Base-by-base conservation (phyloP, 306 rosid species). In the Sphenostylis stenocarpa region DNA sequence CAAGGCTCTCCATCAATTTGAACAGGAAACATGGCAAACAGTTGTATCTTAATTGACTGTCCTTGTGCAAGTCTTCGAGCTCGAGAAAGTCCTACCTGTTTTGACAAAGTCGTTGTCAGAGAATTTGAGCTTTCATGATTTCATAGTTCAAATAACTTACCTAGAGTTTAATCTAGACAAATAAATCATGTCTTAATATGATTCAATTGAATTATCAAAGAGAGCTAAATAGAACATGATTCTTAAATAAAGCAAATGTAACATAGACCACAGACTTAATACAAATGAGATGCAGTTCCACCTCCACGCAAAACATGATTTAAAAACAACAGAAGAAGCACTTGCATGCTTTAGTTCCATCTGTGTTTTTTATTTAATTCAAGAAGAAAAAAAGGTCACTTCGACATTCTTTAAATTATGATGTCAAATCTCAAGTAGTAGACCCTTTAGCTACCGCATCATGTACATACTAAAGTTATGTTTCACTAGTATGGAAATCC, bases 1-100 rank as follows among this genome's bases (percentile, higher is more conserved):
- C 99, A 96, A 70, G 98, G 99, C 67, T 96, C 99, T 72, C 99
- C 99, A 83, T 96, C 99, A 79, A 96, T 83, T 82, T 96, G 99
- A 75, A 96, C 98, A 70, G 99, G 99, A 65, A 96, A 83, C 67
- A 85, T 73, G 28, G 96, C 91, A 85, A 75, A 89, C 41, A 92
- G 82, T 77, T 82, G 94, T 87, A 96, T 88, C 90, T 88, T 92
- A 75, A 96, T 92, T 60, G 89, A 86, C 83, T 87, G 91, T 51
- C 99, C 99, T 88, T 96, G 99, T 10, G 99, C 99, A 66, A 96
- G 97, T 78, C 99, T 88, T 61, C 96, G 88, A 81, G 99, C 99
- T 77, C 97, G 96, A 73, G 99, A 96, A 77, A 96, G 99, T 34
- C 98, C 99, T 52, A 92, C 98, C 98, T 96, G 83, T 84, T 83